Evolutionary conservation across 306 rosid genomes (phyloP), one percentile per base, ranked within the genome.

Genomic region (Parietaria judaica): DNA sequence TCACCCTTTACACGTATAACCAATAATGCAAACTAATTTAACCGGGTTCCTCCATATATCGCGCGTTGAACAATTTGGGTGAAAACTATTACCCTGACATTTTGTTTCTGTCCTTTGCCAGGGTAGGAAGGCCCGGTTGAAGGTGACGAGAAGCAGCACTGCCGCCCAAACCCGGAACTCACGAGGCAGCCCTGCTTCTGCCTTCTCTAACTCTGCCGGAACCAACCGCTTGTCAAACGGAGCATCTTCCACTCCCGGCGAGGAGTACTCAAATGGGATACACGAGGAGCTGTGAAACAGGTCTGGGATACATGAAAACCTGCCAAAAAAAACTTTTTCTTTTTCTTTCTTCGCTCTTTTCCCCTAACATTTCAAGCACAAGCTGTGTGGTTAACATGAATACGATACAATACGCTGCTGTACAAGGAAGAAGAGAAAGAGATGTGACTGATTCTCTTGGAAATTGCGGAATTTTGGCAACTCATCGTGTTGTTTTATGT

Each of bases 91-190:
- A 5, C 45, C 45, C 45, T 41, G 9, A 41, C 45, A 41, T 41
- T 23, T 41, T 41, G 45, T 1, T 41, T 41, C 9, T 41, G 45
- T 41, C 7, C 70, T 63, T 57, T 31, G 53, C 36, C 86, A 94
- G 99, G 99, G 99, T 53, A 84, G 99, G 79, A 94, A 84, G 77
- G 99, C 99, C 47, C 97, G 99, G 51, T 78, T 68, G 7, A 94
- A 94, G 69, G 84, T 81, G 48, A 94, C 99, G 61, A 86, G 99
- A 80, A 94, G 95, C 73, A 88, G 81, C 84, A 79, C 95, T 0
- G 95, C 89, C 7, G 77, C 95, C 14, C 89, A 80, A 78, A 86
- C 58, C 73, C 84, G 94, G 74, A 52, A 78, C 66, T 69, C 89
- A 9, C 81, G 94, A 68, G 83, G 84, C 77, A 84, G 71, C 77